Evolutionary conservation across 305 asterid species (phyloP).

Genomic region (Coffea humblotiana): DNA sequence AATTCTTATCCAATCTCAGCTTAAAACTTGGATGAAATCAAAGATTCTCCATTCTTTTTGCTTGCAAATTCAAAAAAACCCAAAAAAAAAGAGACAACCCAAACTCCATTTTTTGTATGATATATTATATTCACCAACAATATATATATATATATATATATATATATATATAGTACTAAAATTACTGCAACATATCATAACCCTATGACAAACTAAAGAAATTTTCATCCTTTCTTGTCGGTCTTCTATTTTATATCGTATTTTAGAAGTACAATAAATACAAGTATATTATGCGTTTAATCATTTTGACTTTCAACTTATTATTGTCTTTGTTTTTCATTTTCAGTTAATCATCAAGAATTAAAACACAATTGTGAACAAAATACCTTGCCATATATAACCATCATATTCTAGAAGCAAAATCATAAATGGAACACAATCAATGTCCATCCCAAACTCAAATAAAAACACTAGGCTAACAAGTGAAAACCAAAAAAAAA

Average conservation of each 20-base stretch:
- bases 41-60: neutral
- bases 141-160: no score
- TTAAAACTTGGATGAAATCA: neutral
- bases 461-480: neutral
- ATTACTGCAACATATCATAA: no score
- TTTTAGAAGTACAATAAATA: neutral
- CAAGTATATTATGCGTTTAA: neutral
- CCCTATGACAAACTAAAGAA: neutral
- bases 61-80: neutral
- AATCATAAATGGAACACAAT: neutral
- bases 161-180: no score
- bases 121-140: no score
- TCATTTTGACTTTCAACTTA: neutral
- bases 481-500: neutral
- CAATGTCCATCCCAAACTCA: neutral
- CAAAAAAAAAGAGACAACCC: neutral
- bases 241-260: neutral
- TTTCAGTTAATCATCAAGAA: neutral
- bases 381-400: neutral
- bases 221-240: neutral
- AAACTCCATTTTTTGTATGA: no score
- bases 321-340: neutral
- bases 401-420: neutral
- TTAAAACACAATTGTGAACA: neutral
- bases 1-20: neutral